These are phyloP conservation scores for Clausena lansium DNA, from an alignment of 345 rosid species.

Conservation along the genomic window DNA sequence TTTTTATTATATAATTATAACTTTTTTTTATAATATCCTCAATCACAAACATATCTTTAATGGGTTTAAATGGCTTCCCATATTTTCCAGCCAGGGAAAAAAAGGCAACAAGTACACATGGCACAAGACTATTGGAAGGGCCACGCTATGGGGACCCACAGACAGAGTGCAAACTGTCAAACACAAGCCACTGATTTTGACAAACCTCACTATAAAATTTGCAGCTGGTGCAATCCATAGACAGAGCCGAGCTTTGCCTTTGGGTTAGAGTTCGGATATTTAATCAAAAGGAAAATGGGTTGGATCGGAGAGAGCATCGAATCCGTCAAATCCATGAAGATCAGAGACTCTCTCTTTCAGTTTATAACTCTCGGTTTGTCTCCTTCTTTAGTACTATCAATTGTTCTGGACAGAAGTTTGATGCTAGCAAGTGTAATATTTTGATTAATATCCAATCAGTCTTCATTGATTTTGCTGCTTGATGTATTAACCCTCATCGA, in stretches of 20 bases:
- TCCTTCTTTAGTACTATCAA: background rate
- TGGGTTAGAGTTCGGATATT: background rate
- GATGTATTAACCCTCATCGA: background rate
- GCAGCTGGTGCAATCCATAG: background rate
- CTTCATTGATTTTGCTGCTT: background rate
- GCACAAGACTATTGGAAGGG: background rate
- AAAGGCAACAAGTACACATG: background rate
- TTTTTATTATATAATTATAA: too few relatives aligned
- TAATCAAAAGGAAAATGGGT: constrained; percentile 19
- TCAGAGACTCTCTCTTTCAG: constrained; percentile 51
- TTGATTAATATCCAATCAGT: background rate
- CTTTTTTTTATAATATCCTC: too few relatives aligned
- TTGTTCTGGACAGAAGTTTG: background rate
- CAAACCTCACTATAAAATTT: background rate
- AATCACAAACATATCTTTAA: too few relatives aligned
- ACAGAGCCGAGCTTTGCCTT: background rate
- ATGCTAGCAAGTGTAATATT: background rate
- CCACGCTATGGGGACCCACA: background rate
- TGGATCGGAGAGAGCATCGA: constrained; percentile 37
- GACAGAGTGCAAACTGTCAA: background rate
- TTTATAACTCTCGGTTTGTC: constrained; percentile 51
- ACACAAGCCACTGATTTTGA: background rate
- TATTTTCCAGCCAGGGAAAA: too few relatives aligned
- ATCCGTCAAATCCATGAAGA: constrained; percentile 44
- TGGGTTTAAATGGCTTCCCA: too few relatives aligned